Base-by-base conservation (phyloP, 495 filamentous ascomycete species). In the Penicillium macrosclerotiorum region DNA sequence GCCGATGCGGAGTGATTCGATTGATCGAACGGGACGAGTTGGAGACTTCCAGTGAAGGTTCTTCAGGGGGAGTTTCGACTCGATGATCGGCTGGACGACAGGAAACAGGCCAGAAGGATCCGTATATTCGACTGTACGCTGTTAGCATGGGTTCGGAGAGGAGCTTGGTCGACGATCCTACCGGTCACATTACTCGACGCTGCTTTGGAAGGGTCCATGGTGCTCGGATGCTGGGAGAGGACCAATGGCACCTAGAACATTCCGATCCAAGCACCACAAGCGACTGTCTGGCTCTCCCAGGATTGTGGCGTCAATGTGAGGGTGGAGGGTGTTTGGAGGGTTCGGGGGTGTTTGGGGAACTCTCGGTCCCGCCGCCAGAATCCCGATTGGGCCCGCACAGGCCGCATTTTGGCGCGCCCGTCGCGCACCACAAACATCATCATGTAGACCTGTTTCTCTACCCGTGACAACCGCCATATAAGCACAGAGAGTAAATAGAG, bases 1-100 rank as follows among this genome's bases (percentile, higher is more conserved):
- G 36, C 94, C 90, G 57, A 96, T 80, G 57, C 95, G 89, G 29
- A 98, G 80, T 34, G 90, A 89, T 59, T 86, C 83, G 64, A 98
- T 97, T 19, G 92, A 95, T 37, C 93, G 83, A 29, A 95, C 72
- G 8, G 94, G 92, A 8, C 93, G 85, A 19, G 83, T 84, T 35
- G 93, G 86, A 5, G 94, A 95, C 64, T 95, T 93, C 93, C 93
- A 98, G 61, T 96, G 86, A 34, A 98, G 82, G 61, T 96, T 92
- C 42, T 83, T 84, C n/a, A 98, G 75, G 8, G 93, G 93, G 3
- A 98, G 77, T 31, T 89, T 84, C 37, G 83, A 69, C 33, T 85
- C 78, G 45, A 97, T 75, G 45, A 89, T 76, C 1, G 85, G 74
- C 8, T 86, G 84, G n/a, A 97, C 69, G 13, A 88, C 75, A 44